These are phyloP conservation scores for Aspergillus ostianus DNA, from an alignment of 495 filamentous ascomycete species.

Conservation along the genomic window DNA sequence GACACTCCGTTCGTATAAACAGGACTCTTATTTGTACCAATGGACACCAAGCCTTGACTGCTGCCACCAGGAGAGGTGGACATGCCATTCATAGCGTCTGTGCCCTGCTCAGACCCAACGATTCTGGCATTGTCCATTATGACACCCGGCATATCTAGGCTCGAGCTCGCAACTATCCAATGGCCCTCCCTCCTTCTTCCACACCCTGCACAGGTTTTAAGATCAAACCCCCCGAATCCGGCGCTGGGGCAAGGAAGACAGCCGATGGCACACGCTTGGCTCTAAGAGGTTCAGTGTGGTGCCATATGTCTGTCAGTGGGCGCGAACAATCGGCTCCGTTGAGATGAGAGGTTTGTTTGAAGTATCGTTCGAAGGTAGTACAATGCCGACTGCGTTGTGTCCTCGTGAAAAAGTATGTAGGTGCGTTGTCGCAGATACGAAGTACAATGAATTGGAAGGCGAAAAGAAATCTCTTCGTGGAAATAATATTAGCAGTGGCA, in stretches of 20 bases:
- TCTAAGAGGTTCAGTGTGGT: conserved; percentile 22
- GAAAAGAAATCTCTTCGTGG: neutral
- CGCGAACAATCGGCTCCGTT: neutral
- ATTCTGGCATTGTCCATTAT: conserved; percentile 43
- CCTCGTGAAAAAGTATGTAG: neutral
- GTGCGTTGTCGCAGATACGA: neutral
- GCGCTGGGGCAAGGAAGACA: conserved; percentile 32
- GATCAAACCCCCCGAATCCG: conserved; percentile 24
- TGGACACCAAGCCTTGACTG: conserved; percentile 17
- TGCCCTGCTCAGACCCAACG: conserved; percentile 28
- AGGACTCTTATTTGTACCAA: conserved; percentile 28
- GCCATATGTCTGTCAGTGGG: conserved; percentile 29
- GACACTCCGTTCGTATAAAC: conserved; percentile 31
- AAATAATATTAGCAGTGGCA: neutral
- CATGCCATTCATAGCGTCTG: conserved; percentile 28
- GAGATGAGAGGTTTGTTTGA: neutral
- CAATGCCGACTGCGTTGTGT: neutral
- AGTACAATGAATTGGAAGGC: neutral
- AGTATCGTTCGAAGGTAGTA: neutral
- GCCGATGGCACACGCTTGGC: conserved; percentile 8
- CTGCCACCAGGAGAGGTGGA: conserved; percentile 12
- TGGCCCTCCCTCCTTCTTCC: conserved; percentile 31
- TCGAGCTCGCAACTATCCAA: conserved; percentile 7
- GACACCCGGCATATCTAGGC: conserved; percentile 46
- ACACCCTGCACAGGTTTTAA: conserved; percentile 29